phyloP scores from a whole-genome alignment of 345 rosid species.

The Eucalyptus cloeziana region DNA sequence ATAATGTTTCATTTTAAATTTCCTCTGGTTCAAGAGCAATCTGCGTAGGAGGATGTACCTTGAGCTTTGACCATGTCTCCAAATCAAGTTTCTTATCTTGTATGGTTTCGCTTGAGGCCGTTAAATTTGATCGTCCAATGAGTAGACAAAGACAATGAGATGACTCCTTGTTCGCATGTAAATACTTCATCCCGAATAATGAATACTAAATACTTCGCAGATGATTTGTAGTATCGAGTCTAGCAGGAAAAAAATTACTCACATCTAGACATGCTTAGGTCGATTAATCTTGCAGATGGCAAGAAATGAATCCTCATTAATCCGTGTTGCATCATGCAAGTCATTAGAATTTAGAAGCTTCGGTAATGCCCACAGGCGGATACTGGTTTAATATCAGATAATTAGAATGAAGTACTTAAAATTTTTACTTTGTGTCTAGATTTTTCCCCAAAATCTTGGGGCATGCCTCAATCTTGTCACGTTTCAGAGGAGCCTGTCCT shows the following conservation, averaged over 20 bases:
- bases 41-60: background rate
- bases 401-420: background rate
- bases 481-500: background rate
- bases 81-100: background rate
- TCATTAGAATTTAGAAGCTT: background rate
- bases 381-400: background rate
- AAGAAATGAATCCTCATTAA: background rate
- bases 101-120: background rate
- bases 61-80: background rate
- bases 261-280: background rate
- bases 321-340: background rate
- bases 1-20: background rate
- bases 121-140: background rate
- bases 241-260: background rate
- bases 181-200: background rate
- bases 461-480: background rate
- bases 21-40: background rate
- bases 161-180: background rate
- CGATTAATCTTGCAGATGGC: background rate
- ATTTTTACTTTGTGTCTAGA: background rate
- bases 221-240: background rate
- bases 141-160: background rate
- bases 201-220: background rate
- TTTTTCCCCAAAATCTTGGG: background rate
- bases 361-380: background rate